Evolutionary conservation across 306 rosid genomes (phyloP), one percentile per base, ranked within the genome.

Genomic region (Cyclanthera cordifolia): DNA sequence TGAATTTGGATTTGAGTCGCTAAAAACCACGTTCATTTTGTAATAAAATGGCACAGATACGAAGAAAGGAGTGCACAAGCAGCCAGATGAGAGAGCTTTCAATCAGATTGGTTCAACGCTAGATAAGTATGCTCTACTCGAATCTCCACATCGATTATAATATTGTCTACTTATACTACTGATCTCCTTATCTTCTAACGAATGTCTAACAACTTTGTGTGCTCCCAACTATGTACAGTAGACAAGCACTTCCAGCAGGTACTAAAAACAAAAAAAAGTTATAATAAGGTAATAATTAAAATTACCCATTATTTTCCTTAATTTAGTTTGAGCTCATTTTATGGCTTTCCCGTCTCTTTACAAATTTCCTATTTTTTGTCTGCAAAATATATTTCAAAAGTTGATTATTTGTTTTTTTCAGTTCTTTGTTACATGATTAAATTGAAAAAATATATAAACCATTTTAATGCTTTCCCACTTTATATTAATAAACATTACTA

Each of bases 391-490:
- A n/a, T n/a, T n/a, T 66, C 71, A 47, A 66, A 66, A 66, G 71
- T 47, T 47, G 39, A 66, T 66, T 24, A 46, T 15, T 66, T 66
- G 71, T 66, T 24, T 47, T 66, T 66, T 66, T 66, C 15, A 46
- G 55, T 65, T 65, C 6, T 8, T 12, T 46, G 12, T 58, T 58
- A 58, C 46, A 28, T 30, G 23, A 3, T 24, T n/a, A 66, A 5
- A 65, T 43, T 59, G 45, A 57, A 57, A 57, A 57, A 56, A 45
- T 65, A 23, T 45, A 65, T 65, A 65, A 23, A 43, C 53, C 37
- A 65, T 66, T 66, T 41, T 45, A 43, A 64, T 13, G 53, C 70
- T 19, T 64, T 24, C 53, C 70, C 70, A 64, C 70, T 64, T 64
- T 64, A 3, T 50, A 64, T 43, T 41, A 43, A 43, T 64, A 64